These are phyloP conservation scores for Zygoascus bituminiphila DNA, from an alignment of 805 yeast species.

Conservation along the genomic window DNA sequence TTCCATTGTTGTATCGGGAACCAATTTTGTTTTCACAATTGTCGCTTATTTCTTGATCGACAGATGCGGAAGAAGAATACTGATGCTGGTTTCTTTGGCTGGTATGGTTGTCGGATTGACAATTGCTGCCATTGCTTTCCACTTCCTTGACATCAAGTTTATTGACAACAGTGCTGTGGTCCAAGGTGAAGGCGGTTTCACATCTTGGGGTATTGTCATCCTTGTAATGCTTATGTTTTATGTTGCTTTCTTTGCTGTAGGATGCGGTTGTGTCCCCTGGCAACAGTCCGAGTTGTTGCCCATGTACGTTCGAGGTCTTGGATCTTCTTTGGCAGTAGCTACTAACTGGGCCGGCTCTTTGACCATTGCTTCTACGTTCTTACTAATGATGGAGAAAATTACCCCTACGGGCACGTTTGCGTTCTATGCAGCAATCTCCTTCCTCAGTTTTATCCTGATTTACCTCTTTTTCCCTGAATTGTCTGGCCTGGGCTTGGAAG, in stretches of 20 bases:
- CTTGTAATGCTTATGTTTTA: conserved; percentile 76
- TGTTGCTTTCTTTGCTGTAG: conserved; percentile 86
- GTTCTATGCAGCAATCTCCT: conserved; percentile 14
- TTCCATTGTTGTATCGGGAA: conserved; percentile 85
- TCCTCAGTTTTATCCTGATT: conserved; percentile 9
- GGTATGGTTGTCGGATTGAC: conserved; percentile 72
- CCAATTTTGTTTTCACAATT: conserved; percentile 81
- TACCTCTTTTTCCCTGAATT: conserved; percentile 13
- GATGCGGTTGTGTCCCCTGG: conserved; percentile 98
- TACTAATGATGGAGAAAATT: conserved; percentile 86
- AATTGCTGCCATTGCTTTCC: conserved; percentile 83
- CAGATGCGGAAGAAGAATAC: conserved; percentile 75
- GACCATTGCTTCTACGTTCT: conserved; percentile 81
- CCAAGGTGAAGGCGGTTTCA: conserved; percentile 27
- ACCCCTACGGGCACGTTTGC: conserved; percentile 89
- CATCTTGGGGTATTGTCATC: conserved; percentile 81
- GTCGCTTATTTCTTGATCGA: conserved; percentile 83
- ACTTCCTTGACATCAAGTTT: conserved; percentile 45
- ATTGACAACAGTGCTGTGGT: conserved; percentile 7
- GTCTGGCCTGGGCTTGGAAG: conserved; percentile 11
- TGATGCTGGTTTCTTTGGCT: conserved; percentile 68
- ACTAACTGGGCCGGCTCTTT: conserved; percentile 94
- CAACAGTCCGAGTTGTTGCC: conserved; percentile 94
- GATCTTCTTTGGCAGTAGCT: conserved; percentile 85
- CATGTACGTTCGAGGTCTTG: conserved; percentile 85